Percentiles rank a stretch among this genome's conserved stretches.
Evolutionary conservation across 495 filamentous ascomycete species (phyloP).

Genomic region (Xylaria cubensis): DNA sequence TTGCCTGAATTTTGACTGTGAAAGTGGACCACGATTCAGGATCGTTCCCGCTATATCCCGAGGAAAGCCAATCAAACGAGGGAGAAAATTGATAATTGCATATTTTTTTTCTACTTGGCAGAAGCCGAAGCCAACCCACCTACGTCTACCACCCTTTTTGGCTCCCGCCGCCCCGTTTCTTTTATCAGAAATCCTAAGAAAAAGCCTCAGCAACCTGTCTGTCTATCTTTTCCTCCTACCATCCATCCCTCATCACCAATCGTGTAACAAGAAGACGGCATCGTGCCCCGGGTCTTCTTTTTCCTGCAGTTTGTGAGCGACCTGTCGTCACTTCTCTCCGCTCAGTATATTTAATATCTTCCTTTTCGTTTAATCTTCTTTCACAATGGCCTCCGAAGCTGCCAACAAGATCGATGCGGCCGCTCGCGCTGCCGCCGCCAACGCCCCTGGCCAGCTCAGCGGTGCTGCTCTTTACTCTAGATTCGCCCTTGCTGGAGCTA

Average conservation of each 20-base stretch:
- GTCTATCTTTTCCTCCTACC: constrained; percentile 7
- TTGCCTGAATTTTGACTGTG: background rate
- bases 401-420: constrained; percentile 47
- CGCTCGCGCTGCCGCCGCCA: constrained; percentile 39
- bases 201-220: constrained; percentile 25
- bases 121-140: constrained; percentile 4
- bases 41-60: constrained; percentile 19
- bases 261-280: constrained; percentile 21
- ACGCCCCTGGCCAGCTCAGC: constrained; percentile 44
- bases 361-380: background rate
- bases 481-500: constrained; percentile 90
- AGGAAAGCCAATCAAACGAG: constrained; percentile 11
- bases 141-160: too few relatives aligned
- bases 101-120: constrained; percentile 6
- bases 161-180: background rate
- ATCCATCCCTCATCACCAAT: constrained; percentile 1
- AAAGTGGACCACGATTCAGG: background rate
- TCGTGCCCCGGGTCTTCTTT: constrained; percentile 15
- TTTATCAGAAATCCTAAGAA: constrained; percentile 13
- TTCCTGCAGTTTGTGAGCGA: constrained; percentile 9
- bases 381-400: constrained; percentile 28
- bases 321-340: constrained; percentile 11
- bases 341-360: constrained; percentile 15
- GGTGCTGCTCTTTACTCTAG: constrained; percentile 72
- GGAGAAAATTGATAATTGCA: constrained; percentile 24